These are phyloP conservation scores for Didymella sp. DNA, from an alignment of 2,329 filamentous ascomycete species.

Conservation along the genomic window DNA sequence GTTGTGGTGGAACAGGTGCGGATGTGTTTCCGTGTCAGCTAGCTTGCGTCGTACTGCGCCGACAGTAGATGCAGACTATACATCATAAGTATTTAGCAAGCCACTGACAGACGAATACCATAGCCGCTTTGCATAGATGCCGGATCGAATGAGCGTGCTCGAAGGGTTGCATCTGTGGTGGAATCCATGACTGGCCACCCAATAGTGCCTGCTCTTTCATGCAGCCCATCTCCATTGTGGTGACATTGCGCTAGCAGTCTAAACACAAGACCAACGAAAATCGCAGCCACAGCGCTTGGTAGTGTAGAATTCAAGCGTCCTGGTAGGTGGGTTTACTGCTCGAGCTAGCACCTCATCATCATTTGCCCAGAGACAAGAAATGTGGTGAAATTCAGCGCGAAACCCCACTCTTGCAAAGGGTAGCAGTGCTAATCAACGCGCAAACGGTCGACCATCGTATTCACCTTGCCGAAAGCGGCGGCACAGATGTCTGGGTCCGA, in stretches of 20 bases:
- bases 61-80: background rate
- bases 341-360: background rate
- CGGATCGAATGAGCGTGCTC: background rate
- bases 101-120: background rate
- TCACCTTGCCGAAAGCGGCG: slow-evolving; percentile 9
- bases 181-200: background rate
- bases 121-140: background rate
- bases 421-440: slow-evolving; percentile 11
- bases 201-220: background rate
- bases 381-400: background rate
- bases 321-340: slow-evolving; percentile 3
- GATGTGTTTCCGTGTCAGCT: background rate
- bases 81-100: background rate
- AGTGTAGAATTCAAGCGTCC: background rate
- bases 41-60: slow-evolving; percentile 1
- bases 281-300: slow-evolving; percentile 11
- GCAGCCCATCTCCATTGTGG: background rate
- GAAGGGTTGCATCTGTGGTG: background rate
- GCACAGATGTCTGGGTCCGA: background rate
- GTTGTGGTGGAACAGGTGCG: background rate
- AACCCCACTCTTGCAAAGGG: background rate
- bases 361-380: background rate
- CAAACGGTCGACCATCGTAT: slow-evolving; percentile 10
- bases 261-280: background rate
- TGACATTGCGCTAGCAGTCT: background rate